Evolutionary conservation across 1,284 basidiomycete genomes (phyloP).

Genomic region (Taiwanofungus camphoratus): DNA sequence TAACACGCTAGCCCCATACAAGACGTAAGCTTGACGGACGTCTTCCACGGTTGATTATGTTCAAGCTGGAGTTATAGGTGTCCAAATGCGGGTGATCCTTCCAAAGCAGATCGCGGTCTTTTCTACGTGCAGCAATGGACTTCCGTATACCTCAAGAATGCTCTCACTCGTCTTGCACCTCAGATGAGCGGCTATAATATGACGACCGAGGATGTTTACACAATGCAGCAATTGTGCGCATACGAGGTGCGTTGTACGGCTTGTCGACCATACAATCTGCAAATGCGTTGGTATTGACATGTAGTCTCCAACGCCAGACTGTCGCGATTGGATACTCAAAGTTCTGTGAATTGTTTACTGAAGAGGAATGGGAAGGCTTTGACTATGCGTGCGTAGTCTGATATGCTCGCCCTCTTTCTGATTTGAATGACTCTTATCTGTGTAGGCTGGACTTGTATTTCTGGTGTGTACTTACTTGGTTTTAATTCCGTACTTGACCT

Average conservation of each 20-base stretch:
- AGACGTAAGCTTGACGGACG: conserved; percentile 40
- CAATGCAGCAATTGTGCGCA: conserved; percentile 75
- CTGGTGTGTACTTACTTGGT: conserved; percentile 22
- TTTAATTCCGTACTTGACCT: not conserved
- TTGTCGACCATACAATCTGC: too few species aligned
- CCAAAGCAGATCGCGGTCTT: conserved; percentile 51
- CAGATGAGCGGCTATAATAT: conserved; percentile 63
- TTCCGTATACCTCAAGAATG: conserved; percentile 62
- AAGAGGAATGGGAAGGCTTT: conserved; percentile 87
- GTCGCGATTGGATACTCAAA: conserved; percentile 86
- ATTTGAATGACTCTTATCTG: not conserved
- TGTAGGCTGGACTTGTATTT: conserved; percentile 35
- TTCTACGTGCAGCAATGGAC: conserved; percentile 63
- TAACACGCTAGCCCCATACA: conserved; percentile 74
- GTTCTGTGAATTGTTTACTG: conserved; percentile 87
- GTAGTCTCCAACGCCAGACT: conserved; percentile 43
- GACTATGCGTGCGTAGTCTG: conserved; percentile 68
- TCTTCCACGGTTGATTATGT: not conserved
- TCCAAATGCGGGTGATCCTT: conserved; percentile 45
- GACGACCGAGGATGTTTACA: conserved; percentile 65
- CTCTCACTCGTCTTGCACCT: conserved; percentile 55
- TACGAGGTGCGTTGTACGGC: conserved; percentile 82
- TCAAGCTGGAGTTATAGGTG: conserved; percentile 36
- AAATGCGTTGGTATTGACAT: conserved; percentile 2
- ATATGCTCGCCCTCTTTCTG: not conserved